Percentiles rank a stretch among this genome's conserved stretches.
These are phyloP conservation scores for Arthroderma sp. DNA, from an alignment of 2,329 filamentous ascomycete species.

Conservation along the genomic window DNA sequence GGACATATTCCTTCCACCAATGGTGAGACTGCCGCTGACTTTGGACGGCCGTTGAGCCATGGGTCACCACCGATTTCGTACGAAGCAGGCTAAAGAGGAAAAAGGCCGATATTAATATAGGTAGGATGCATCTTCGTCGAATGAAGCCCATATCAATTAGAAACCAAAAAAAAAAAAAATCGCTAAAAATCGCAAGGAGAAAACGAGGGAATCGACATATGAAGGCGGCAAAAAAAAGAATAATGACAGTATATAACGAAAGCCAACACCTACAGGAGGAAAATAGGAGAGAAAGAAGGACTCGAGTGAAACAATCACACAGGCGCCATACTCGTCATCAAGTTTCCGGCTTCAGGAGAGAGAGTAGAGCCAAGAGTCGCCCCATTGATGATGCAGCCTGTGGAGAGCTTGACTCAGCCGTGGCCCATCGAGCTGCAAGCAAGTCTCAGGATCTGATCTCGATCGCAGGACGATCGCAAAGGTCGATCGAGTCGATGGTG, in stretches of 20 bases:
- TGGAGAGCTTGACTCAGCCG: constrained; percentile 5
- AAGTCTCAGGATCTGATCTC: background rate
- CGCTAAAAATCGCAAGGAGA: background rate
- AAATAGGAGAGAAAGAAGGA: background rate
- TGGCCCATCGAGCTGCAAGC: background rate
- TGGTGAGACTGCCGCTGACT: background rate
- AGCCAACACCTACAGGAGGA: background rate
- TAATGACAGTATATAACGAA: background rate
- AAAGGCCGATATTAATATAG: constrained; percentile 8
- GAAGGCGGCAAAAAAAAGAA: background rate
- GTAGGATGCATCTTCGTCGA: constrained; percentile 11
- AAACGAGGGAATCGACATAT: background rate
- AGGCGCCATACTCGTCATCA: background rate
- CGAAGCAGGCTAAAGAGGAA: constrained; percentile 9
- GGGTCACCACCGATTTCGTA: background rate
- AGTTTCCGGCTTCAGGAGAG: background rate
- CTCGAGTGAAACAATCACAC: background rate
- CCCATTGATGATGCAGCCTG: background rate
- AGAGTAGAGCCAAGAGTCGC: constrained; percentile 1
- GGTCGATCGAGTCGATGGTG: too few species aligned
- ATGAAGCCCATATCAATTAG: constrained; percentile 6
- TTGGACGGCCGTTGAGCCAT: background rate
- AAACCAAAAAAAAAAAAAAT: background rate
- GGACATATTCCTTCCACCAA: constrained; percentile 13
- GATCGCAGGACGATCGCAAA: too few species aligned